Base-by-base conservation (phyloP, 148 eudicot species). In the Bassia scoparia region DNA sequence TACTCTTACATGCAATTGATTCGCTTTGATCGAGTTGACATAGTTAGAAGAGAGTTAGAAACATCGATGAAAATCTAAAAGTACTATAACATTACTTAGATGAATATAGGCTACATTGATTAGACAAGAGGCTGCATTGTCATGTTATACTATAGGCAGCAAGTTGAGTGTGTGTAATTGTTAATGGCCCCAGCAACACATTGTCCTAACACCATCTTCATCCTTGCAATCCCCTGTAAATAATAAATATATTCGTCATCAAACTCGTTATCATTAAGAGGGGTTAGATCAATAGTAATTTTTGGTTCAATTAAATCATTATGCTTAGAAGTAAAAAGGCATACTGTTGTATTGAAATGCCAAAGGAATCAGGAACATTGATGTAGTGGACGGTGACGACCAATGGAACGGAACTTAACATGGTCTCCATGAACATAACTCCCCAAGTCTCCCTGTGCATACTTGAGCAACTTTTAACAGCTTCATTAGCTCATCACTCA, bases 111-210 rank as follows among this genome's bases (percentile, higher is more conserved):
- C n/a, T n/a, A n/a, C n/a, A n/a, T n/a, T n/a, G n/a, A n/a, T n/a
- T n/a, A n/a, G n/a, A n/a, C n/a, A n/a, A n/a, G n/a, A n/a, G n/a
- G 80, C 70, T 23, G 72, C 34, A 49, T 61, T 72, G 70, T 60
- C 34, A 29, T 61, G 70, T 18, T 72, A n/a, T n/a, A n/a, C n/a
- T 67, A 58, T 82, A 81, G 74, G 71, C 77, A 74, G 84, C 87
- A 43, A 92, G 95, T 75, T 92, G 92, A 72, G 76, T 80, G 21
- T n/a, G 97, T 92, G 81, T 92, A 92, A 73, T 92, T 92, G 84
- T 86, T 86, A 33, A 92, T 88, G 52, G 97, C 97, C 16, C 95
- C 97, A 7, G 90, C 95, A 8, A 88, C 95, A 66, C 97, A 92
- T 87, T 81, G 74, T 71, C 90, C 69, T 69, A 30, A 80, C 80